phyloP scores from a whole-genome alignment of 2,329 filamentous ascomycete genomes.

The Aspergillus amoenus region DNA sequence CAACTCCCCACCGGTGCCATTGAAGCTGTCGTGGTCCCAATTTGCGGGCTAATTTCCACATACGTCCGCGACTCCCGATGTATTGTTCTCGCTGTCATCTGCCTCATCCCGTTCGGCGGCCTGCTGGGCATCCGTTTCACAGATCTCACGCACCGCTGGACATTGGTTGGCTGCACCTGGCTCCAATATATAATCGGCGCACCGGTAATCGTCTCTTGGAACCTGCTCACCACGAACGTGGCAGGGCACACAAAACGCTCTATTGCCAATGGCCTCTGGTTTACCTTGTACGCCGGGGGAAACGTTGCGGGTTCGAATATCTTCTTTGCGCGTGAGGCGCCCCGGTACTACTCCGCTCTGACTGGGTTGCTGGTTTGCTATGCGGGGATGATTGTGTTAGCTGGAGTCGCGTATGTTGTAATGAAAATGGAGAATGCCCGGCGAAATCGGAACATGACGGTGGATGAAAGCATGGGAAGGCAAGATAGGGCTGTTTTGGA shows the following conservation, averaged over 20 bases:
- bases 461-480: not conserved
- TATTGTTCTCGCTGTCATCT: constrained; percentile 30
- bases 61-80: constrained; percentile 44
- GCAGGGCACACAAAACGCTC: constrained; percentile 55
- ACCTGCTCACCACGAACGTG: constrained; percentile 48
- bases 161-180: constrained; percentile 55
- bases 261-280: constrained; percentile 51
- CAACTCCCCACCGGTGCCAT: constrained; percentile 37
- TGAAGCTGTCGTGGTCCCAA: constrained; percentile 29
- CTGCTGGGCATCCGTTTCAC: constrained; percentile 54
- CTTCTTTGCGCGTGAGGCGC: constrained; percentile 46
- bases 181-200: constrained; percentile 52
- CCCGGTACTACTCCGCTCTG: constrained; percentile 47
- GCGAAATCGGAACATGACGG: constrained; percentile 14
- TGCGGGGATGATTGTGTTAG: constrained; percentile 41
- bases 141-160: constrained; percentile 46
- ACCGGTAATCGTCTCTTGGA: constrained; percentile 54
- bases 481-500: constrained; percentile 27
- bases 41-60: constrained; percentile 45
- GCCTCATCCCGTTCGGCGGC: constrained; percentile 42
- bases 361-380: constrained; percentile 46
- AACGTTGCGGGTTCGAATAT: constrained; percentile 52
- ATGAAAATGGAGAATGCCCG: constrained; percentile 29
- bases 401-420: constrained; percentile 21
- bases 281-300: constrained; percentile 48